These are phyloP conservation scores for Globisporangium alternatum DNA, from an alignment of 352 stramenopile species.

Conservation along the genomic window DNA sequence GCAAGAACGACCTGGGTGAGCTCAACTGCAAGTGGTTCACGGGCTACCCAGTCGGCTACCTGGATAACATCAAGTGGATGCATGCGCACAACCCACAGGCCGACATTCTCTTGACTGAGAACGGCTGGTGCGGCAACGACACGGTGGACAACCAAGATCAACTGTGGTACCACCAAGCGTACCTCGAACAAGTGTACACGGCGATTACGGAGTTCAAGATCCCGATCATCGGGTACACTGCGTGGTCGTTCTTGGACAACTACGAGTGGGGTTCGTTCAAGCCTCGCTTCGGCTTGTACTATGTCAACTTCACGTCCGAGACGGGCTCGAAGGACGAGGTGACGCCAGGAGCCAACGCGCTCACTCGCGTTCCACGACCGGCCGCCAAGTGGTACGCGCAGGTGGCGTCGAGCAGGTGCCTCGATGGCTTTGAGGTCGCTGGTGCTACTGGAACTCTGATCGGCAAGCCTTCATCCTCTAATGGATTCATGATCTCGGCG, in stretches of 20 bases:
- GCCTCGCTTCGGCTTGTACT: slow-evolving; percentile 51
- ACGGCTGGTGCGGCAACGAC: slow-evolving; percentile 57
- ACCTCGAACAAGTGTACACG: slow-evolving; percentile 57
- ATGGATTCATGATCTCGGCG: slow-evolving; percentile 8
- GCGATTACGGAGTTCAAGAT: slow-evolving; percentile 58
- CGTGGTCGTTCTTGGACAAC: slow-evolving; percentile 94
- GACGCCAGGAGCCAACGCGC: slow-evolving; percentile 41
- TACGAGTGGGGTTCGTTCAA: slow-evolving; percentile 91
- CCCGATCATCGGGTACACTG: slow-evolving; percentile 89
- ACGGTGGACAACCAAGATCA: slow-evolving; percentile 51
- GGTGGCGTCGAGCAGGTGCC: slow-evolving; percentile 41
- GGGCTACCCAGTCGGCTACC: slow-evolving; percentile 48
- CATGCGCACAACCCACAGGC: slow-evolving; percentile 43
- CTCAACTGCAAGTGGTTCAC: slow-evolving; percentile 37
- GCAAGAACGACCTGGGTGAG: slow-evolving; percentile 22
- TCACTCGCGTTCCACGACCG: slow-evolving; percentile 18
- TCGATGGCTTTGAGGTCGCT: slow-evolving; percentile 4
- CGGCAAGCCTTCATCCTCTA: not conserved
- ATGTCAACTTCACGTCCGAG: slow-evolving; percentile 45
- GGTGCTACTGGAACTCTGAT: not conserved
- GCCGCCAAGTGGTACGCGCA: slow-evolving; percentile 20
- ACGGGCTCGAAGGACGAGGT: slow-evolving; percentile 33
- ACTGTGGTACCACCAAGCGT: slow-evolving; percentile 53
- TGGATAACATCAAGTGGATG: slow-evolving; percentile 67
- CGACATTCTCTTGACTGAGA: slow-evolving; percentile 65